phyloP scores from a whole-genome alignment of 345 rosid genomes.

The Eutrema japonicum region DNA sequence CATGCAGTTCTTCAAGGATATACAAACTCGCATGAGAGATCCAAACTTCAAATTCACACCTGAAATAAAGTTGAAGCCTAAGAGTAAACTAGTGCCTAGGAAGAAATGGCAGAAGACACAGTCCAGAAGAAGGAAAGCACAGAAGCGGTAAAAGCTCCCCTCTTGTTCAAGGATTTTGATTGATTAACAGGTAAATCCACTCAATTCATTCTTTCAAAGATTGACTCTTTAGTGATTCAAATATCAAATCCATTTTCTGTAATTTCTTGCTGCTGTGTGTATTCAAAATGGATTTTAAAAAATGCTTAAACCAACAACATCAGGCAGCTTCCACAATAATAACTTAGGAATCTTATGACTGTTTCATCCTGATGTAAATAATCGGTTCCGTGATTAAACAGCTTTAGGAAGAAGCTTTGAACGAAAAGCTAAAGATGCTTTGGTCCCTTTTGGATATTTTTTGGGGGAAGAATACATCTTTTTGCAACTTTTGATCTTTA shows the following conservation, averaged over 20 bases:
- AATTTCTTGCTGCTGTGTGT: neutral
- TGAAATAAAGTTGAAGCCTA: conserved; percentile 87
- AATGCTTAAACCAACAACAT: conserved; percentile 21
- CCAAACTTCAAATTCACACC: conserved; percentile 88
- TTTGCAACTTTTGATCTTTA: conserved; percentile 31
- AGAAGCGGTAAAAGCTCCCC: conserved; percentile 55
- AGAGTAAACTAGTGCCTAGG: conserved; percentile 81
- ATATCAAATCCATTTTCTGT: conserved; percentile 22
- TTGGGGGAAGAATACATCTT: conserved; percentile 38
- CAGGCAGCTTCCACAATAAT: neutral
- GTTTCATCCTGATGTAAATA: conserved; percentile 11
- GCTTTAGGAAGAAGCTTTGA: conserved; percentile 36
- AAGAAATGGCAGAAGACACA: conserved; percentile 92
- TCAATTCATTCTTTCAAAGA: conserved; percentile 7
- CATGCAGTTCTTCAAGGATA: conserved; percentile 93
- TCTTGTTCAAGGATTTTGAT: conserved; percentile 10
- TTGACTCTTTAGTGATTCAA: conserved; percentile 11
- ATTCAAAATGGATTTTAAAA: neutral
- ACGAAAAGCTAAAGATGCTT: conserved; percentile 37
- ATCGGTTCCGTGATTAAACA: conserved; percentile 27
- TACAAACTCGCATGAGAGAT: conserved; percentile 93
- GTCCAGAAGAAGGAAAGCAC: conserved; percentile 86
- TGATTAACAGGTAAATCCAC: conserved; percentile 3
- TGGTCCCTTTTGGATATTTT: conserved; percentile 40
- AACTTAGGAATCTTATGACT: neutral